phyloP scores from a whole-genome alignment of 768 basidiomycete species.

The Trametes elegans region DNA sequence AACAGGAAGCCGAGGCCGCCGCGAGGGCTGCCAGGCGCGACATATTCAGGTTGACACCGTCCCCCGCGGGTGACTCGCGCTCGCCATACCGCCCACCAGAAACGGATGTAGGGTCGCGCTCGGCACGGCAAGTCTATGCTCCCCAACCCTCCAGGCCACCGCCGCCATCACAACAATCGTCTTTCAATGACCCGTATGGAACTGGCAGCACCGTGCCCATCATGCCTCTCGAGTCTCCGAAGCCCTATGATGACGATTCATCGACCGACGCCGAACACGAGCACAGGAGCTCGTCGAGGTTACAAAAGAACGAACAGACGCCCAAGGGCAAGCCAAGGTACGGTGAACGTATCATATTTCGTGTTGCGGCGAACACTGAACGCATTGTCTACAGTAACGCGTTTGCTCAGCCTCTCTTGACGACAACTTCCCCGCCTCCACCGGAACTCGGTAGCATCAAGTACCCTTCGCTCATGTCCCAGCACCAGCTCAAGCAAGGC shows the following conservation, averaged over 20 bases:
- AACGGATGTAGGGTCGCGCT: conserved; percentile 9
- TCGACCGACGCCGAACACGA: conserved; percentile 43
- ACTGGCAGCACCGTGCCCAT: conserved; percentile 11
- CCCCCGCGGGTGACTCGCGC: conserved; percentile 1
- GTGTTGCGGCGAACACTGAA: not conserved
- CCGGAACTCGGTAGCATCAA: conserved; percentile 45
- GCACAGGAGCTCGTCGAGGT: conserved; percentile 7
- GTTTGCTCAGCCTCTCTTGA: conserved; percentile 51
- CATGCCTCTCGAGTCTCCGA: conserved; percentile 69
- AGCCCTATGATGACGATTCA: conserved; percentile 47
- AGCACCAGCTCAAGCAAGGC: conserved; percentile 75
- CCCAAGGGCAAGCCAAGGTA: conserved; percentile 25
- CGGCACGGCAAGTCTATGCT: conserved; percentile 28
- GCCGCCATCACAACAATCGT: conserved; percentile 34
- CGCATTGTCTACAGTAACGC: conserved; percentile 21
- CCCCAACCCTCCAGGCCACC: conserved; percentile 28
- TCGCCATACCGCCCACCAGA: conserved; percentile 5
- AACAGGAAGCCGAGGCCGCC: conserved; percentile 45
- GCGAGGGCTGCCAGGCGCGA: conserved; percentile 29
- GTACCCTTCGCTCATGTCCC: conserved; percentile 76
- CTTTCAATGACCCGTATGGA: conserved; percentile 24
- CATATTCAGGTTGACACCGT: conserved; percentile 13
- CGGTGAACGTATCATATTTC: not conserved
- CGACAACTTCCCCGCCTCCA: conserved; percentile 70
- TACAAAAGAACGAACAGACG: conserved; percentile 22